A percentile compares a stretch with the other conserved stretches of the same genome.
phyloP scores from a whole-genome alignment of 768 basidiomycete genomes.

The Psilocybe cyanescens region DNA sequence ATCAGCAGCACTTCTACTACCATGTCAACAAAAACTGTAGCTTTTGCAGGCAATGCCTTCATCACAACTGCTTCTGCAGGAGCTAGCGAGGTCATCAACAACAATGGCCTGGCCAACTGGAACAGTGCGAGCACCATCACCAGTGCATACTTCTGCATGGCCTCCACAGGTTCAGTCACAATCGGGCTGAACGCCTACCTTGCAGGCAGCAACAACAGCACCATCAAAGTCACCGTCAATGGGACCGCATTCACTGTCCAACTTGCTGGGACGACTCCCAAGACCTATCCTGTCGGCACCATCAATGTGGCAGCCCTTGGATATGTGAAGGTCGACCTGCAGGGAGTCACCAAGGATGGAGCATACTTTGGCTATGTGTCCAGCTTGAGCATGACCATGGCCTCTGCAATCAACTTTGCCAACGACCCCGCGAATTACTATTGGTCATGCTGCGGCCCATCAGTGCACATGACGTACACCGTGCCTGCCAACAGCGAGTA shows the following conservation, averaged over 20 bases:
- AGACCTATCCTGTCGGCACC: slow-evolving; percentile 20
- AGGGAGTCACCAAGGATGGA: slow-evolving; percentile 18
- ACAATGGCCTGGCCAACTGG: slow-evolving; percentile 19
- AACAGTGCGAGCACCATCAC: slow-evolving; percentile 15
- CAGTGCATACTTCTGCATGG: slow-evolving; percentile 17
- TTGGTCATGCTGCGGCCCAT: slow-evolving; percentile 21
- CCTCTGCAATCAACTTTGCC: slow-evolving; percentile 13
- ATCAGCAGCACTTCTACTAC: background rate
- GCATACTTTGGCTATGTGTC: slow-evolving; percentile 19
- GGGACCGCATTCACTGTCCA: slow-evolving; percentile 14
- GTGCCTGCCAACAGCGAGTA: slow-evolving; percentile 16
- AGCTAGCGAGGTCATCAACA: slow-evolving; percentile 15
- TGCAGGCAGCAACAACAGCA: slow-evolving; percentile 20
- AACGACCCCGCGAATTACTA: slow-evolving; percentile 19
- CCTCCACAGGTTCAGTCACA: slow-evolving; percentile 13
- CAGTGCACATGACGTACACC: slow-evolving; percentile 19
- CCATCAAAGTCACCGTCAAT: slow-evolving; percentile 17
- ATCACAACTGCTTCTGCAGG: slow-evolving; percentile 9
- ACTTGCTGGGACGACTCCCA: slow-evolving; percentile 14
- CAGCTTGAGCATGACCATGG: slow-evolving; percentile 16
- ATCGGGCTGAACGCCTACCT: slow-evolving; percentile 19
- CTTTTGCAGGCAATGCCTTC: slow-evolving; percentile 17
- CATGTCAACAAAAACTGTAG: slow-evolving; percentile 17
- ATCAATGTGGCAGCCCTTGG: slow-evolving; percentile 15
- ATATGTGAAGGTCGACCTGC: slow-evolving; percentile 20